These are phyloP conservation scores for Penicillium steckii DNA, from an alignment of 495 filamentous ascomycete genomes.

Conservation along the genomic window DNA sequence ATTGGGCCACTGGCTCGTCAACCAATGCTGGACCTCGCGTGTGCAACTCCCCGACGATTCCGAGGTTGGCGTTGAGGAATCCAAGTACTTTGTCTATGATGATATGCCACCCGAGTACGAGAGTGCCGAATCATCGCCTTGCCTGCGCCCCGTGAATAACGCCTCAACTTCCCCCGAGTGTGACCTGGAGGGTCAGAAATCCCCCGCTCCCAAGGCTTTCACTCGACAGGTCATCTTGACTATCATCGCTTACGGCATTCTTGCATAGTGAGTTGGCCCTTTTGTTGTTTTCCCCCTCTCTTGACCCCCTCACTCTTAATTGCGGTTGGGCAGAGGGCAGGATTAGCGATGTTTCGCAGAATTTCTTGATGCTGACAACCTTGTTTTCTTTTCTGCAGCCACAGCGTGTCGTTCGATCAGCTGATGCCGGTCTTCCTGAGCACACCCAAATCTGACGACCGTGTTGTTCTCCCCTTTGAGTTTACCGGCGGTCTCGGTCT, in stretches of 20 bases:
- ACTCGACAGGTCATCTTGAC: constrained; percentile 78
- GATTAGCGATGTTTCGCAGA: neutral
- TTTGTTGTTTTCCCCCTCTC: constrained; percentile 1
- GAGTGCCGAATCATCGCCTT: constrained; percentile 66
- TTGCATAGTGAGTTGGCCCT: constrained; percentile 79
- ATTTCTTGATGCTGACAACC: constrained; percentile 7
- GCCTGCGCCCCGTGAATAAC: constrained; percentile 42
- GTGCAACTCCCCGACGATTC: constrained; percentile 35
- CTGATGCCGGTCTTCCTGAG: constrained; percentile 90
- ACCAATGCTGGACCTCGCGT: constrained; percentile 41
- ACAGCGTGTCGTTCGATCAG: constrained; percentile 91
- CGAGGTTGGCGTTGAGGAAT: constrained; percentile 39
- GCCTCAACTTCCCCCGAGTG: constrained; percentile 27
- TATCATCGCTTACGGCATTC: constrained; percentile 85
- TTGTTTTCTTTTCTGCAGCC: constrained; percentile 51
- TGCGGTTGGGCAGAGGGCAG: neutral
- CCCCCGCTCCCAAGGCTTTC: constrained; percentile 57
- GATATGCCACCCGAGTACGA: constrained; percentile 63
- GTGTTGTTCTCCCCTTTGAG: constrained; percentile 71
- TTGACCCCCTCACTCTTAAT: neutral
- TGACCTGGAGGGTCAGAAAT: constrained; percentile 47
- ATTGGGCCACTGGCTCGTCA: constrained; percentile 71
- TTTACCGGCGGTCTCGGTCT: constrained; percentile 87
- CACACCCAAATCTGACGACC: constrained; percentile 57
- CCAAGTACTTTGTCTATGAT: constrained; percentile 50